phyloP scores from a whole-genome alignment of 2,329 filamentous ascomycete genomes.

The Graphilbum fragrans region DNA sequence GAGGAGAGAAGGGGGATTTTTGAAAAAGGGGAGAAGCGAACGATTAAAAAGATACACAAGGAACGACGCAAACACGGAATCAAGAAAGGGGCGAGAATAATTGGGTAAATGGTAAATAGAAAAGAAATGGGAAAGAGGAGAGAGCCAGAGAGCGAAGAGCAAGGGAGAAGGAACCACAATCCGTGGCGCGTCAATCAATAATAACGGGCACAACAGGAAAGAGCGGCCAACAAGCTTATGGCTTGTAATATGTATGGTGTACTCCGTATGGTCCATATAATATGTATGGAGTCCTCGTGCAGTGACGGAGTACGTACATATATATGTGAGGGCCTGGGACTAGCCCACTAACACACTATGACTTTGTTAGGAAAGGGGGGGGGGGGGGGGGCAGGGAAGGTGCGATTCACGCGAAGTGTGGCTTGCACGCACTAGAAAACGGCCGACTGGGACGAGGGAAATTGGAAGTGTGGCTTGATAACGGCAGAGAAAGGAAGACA shows the following conservation, averaged over 20 bases:
- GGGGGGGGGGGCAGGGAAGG: not conserved
- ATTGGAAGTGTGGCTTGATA: conserved; percentile 2
- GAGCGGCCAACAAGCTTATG: conserved; percentile 5
- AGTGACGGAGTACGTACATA: too few relatives aligned
- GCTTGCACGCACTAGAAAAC: conserved; percentile 1
- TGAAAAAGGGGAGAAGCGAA: not conserved
- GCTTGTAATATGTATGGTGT: not conserved
- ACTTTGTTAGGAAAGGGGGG: not conserved
- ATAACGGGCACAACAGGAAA: conserved; percentile 8
- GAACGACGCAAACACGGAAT: too few relatives aligned
- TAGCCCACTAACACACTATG: too few relatives aligned
- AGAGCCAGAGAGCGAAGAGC: not conserved
- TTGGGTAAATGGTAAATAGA: not conserved
- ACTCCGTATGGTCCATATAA: not conserved
- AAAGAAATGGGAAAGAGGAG: not conserved
- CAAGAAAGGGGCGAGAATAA: not conserved
- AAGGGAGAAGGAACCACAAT: conserved; percentile 7
- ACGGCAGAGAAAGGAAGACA: not conserved
- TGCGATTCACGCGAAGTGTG: not conserved
- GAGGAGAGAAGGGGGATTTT: not conserved
- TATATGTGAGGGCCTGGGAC: too few relatives aligned
- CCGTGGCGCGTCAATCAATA: conserved; percentile 10
- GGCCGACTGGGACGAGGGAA: not conserved
- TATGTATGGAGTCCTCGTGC: too few relatives aligned
- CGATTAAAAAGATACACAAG: not conserved